Evolutionary conservation across 106 monocot genomes (phyloP), one percentile per base, ranked within the genome.

Genomic region (Amphibolis antarctica): DNA sequence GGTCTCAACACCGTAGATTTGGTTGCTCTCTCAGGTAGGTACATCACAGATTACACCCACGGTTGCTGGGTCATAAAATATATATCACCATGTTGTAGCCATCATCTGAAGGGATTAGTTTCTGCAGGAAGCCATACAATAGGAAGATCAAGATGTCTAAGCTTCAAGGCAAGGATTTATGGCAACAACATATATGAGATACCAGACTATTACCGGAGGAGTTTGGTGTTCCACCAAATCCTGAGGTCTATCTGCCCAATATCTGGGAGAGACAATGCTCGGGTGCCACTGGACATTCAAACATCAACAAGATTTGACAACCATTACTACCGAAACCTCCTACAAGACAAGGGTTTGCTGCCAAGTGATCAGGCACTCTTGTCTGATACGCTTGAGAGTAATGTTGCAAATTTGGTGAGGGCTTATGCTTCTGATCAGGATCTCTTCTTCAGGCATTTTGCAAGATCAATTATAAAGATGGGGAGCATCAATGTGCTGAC

Each of bases 1-100:
- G 88, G 88, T 27, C 88, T 88, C 3, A 70, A 79, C 69, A 77
- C 81, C 14, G 69, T 66, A 15, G 85, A 89, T 69, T 63, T 85
- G 51, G 88, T 82, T 26, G 66, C 74, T 36, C 80, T 85, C 42
- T 82, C 89, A 75, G 89, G 88, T 85, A 75, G 89, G 88, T 85
- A 77, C 21, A 18, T 9, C 9, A n/a, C 13, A 1, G 17, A 44
- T 49, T 28, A 36, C 36, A 36, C 36, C 58, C 20, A 28, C 47
- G 3, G 28, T 20, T 26, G 63, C 15, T 64, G 36, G 44, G 1
- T 7, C 3, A 47, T 52, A 47, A 5, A 53, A 20, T 50, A 42
- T 42, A 15, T 29, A 14, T 13, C 60, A 60, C 15, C 6, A 36
- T 26, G 21, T 18, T 53, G 4, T 18, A 46, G 7, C 25, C 44